Conservation (phyloP, 805 yeast genomes). For the Alloascoidea hylecoeti region DNA sequence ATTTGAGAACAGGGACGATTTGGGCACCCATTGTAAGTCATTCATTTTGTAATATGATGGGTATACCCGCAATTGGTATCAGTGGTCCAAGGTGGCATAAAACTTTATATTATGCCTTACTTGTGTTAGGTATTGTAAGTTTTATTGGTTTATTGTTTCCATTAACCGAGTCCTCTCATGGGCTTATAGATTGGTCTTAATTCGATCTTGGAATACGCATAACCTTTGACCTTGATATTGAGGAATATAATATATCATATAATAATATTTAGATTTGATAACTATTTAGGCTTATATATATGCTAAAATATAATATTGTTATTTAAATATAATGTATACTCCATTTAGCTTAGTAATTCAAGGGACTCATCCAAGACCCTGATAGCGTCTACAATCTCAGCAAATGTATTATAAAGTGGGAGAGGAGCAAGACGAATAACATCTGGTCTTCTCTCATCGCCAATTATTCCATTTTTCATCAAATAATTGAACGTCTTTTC, state of each 20-base stretch:
- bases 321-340: too few species aligned
- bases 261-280: too few species aligned
- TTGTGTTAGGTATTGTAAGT: constrained; percentile 26
- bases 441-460: constrained; percentile 83
- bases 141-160: constrained; percentile 19
- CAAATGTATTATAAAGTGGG: constrained; percentile 69
- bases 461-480: constrained; percentile 45
- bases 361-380: constrained; percentile 28
- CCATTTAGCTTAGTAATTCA: too few species aligned
- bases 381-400: constrained; percentile 39
- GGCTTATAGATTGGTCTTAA: too few species aligned
- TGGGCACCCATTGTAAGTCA: constrained; percentile 51
- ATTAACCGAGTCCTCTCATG: constrained; percentile 12
- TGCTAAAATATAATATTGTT: too few species aligned
- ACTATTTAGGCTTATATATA: too few species aligned
- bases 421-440: constrained; percentile 86
- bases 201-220: too few species aligned
- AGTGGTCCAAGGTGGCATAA: constrained; percentile 15
- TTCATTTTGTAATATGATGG: constrained; percentile 52
- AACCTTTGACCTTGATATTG: too few species aligned
- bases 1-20: constrained; percentile 34
- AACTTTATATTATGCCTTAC: constrained; percentile 21
- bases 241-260: too few species aligned
- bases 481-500: constrained; percentile 36
- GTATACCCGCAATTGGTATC: constrained; percentile 34